These are phyloP conservation scores for Cercospora nicotianae DNA, from an alignment of 2,329 filamentous ascomycete species.

Conservation along the genomic window DNA sequence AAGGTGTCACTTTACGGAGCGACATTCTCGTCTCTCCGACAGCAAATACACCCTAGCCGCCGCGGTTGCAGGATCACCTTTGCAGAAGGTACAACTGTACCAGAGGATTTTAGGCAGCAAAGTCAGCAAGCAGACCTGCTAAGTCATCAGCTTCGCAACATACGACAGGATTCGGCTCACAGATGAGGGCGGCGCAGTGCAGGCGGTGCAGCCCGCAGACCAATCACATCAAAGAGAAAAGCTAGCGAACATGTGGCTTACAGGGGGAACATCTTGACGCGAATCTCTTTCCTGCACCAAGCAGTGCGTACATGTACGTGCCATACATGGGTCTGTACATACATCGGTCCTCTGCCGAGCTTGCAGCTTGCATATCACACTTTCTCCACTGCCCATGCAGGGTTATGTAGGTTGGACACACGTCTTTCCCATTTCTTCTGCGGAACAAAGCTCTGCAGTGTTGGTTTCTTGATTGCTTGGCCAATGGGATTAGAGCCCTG, in stretches of 20 bases:
- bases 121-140: constrained; percentile 4
- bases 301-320: background rate
- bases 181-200: background rate
- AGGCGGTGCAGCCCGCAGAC: background rate
- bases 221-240: background rate
- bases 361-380: background rate
- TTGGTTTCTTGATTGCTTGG: background rate
- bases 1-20: background rate
- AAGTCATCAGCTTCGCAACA: background rate
- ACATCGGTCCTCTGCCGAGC: background rate
- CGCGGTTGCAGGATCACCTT: background rate
- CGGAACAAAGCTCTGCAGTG: background rate
- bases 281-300: background rate
- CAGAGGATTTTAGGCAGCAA: background rate
- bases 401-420: background rate
- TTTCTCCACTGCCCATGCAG: background rate
- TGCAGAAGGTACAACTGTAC: background rate
- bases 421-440: background rate
- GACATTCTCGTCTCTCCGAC: background rate
- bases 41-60: background rate
- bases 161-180: background rate
- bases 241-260: background rate
- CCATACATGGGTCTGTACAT: background rate
- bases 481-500: background rate
- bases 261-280: background rate